Evolutionary conservation across 176 grass and related monocot species (phyloP).

Genomic region (Hordeum marinum): DNA sequence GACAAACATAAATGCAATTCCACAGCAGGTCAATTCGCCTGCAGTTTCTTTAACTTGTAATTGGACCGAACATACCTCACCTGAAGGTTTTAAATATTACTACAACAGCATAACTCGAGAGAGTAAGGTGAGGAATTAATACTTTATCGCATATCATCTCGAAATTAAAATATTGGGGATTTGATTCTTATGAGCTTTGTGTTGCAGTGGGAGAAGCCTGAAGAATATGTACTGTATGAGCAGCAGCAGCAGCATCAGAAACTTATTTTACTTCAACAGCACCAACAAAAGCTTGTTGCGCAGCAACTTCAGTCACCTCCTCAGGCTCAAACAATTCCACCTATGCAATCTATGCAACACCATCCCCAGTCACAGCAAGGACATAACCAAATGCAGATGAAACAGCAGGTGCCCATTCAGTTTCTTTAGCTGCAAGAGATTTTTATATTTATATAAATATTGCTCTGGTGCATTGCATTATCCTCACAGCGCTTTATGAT

Average conservation of each 20-base stretch:
- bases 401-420: constrained; percentile 55
- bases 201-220: constrained; percentile 93
- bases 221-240: constrained; percentile 86
- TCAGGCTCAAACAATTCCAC: constrained; percentile 53
- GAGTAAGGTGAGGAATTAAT: constrained; percentile 72
- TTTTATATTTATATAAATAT: constrained; percentile 8
- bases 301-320: constrained; percentile 77
- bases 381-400: constrained; percentile 71
- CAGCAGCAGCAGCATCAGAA: constrained; percentile 79
- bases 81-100: constrained; percentile 98
- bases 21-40: constrained; percentile 48
- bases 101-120: constrained; percentile 84
- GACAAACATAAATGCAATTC: constrained; percentile 40
- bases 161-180: neutral
- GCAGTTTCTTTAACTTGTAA: constrained; percentile 76
- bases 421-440: constrained; percentile 28
- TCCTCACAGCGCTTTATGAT: neutral
- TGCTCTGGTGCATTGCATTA: neutral
- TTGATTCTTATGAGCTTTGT: constrained; percentile 8
- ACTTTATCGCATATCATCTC: neutral
- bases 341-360: constrained; percentile 58
- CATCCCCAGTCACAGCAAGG: constrained; percentile 65
- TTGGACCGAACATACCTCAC: constrained; percentile 94
- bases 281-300: constrained; percentile 76
- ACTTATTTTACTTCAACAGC: constrained; percentile 89